phyloP scores from a whole-genome alignment of 768 basidiomycete species.

The Royoungia palumana region DNA sequence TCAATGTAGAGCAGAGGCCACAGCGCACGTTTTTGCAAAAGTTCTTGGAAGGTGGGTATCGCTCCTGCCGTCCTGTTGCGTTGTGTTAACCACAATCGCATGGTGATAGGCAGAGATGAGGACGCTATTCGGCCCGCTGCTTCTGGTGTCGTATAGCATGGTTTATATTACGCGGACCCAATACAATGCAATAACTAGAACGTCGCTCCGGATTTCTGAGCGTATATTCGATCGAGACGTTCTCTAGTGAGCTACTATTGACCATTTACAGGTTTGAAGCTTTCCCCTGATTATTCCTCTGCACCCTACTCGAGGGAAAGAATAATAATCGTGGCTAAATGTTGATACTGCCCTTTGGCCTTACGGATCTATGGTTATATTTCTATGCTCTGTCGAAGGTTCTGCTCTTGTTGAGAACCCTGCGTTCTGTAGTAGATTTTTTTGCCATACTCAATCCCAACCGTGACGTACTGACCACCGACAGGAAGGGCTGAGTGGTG shows the following conservation, averaged over 20 bases:
- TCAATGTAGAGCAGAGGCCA: slow-evolving; percentile 46
- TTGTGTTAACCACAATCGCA: not conserved
- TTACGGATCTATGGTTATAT: no score
- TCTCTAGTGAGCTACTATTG: not conserved
- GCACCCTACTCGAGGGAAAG: no score
- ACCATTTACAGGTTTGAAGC: not conserved
- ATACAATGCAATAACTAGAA: slow-evolving; percentile 7
- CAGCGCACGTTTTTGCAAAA: slow-evolving; percentile 71
- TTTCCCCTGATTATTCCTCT: no score
- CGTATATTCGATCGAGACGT: not conserved
- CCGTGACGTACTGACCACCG: no score
- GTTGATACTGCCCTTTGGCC: no score
- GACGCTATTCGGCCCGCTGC: slow-evolving; percentile 68
- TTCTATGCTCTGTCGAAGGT: no score
- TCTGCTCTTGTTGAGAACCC: no score
- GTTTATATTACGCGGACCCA: not conserved
- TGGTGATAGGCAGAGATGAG: slow-evolving; percentile 65
- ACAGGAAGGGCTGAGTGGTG: no score
- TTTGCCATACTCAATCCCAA: no score
- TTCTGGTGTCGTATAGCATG: slow-evolving; percentile 35
- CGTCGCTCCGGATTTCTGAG: not conserved
- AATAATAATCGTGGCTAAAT: no score
- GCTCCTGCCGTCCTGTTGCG: not conserved
- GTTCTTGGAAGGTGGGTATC: slow-evolving; percentile 73
- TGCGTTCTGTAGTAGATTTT: no score